phyloP scores from a whole-genome alignment of 2,329 filamentous ascomycete genomes.

The Phyllosticta paracitricarpa region DNA sequence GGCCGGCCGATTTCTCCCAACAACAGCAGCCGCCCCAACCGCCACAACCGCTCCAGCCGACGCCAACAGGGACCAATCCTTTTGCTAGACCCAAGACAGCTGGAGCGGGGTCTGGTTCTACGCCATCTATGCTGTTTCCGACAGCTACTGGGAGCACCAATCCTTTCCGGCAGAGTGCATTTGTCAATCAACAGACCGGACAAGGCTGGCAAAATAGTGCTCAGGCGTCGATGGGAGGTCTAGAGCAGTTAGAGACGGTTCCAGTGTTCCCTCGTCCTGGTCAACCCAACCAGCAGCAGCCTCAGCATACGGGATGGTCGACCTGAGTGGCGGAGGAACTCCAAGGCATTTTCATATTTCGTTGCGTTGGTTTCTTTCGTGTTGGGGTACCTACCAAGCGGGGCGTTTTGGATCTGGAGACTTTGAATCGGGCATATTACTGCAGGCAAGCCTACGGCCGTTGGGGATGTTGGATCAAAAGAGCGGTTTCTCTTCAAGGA shows the following conservation, averaged over 20 bases:
- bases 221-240: conserved; percentile 67
- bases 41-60: conserved; percentile 40
- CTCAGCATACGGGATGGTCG: conserved; percentile 8
- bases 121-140: conserved; percentile 40
- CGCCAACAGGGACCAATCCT: conserved; percentile 62
- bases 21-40: conserved; percentile 10
- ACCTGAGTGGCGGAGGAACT: neutral
- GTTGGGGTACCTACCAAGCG: conserved; percentile 3
- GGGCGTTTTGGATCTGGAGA: conserved; percentile 1
- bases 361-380: neutral
- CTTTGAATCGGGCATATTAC: neutral
- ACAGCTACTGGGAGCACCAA: conserved; percentile 86
- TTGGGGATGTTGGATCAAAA: neutral
- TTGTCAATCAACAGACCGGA: conserved; percentile 81
- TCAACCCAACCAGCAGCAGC: conserved; percentile 1
- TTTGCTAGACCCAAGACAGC: conserved; percentile 46
- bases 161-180: conserved; percentile 83
- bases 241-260: conserved; percentile 70
- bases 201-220: conserved; percentile 73
- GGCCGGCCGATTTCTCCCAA: conserved; percentile 17
- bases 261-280: conserved; percentile 66
- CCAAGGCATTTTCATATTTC: neutral
- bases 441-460: neutral
- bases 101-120: conserved; percentile 14
- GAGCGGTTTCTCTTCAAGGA: neutral